Conservation (phyloP, 345 rosid species). For the Brassica napus region DNA sequence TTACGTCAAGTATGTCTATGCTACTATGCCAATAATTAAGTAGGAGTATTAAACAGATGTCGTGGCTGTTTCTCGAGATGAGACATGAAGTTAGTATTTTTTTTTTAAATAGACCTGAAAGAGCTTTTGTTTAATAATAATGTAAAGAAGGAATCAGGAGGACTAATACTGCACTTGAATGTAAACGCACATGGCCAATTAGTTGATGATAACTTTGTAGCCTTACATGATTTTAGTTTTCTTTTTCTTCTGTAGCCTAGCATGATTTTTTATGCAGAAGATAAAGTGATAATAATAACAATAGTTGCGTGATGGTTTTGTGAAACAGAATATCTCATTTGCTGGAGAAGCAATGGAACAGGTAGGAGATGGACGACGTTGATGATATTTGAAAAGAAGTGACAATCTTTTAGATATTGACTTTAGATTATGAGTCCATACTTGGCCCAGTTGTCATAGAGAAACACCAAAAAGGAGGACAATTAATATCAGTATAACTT, state of each 20-base stretch:
- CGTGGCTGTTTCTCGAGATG: constrained; percentile 43
- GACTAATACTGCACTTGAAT: constrained; percentile 34
- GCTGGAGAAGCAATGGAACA: constrained; percentile 43
- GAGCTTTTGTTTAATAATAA: constrained; percentile 17
- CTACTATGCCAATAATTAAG: neutral
- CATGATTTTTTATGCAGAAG: neutral
- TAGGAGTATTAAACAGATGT: constrained; percentile 11
- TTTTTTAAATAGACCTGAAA: neutral
- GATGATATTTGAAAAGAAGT: constrained; percentile 30
- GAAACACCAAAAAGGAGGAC: neutral
- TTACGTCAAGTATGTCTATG: constrained; percentile 2
- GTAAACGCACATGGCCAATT: constrained; percentile 35
- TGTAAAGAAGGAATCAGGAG: constrained; percentile 11
- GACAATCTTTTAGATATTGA: constrained; percentile 22
- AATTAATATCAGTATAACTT: constrained; percentile 1
- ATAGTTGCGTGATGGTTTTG: constrained; percentile 23
- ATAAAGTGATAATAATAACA: neutral
- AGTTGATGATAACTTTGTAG: constrained; percentile 11
- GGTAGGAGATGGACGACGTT: constrained; percentile 40
- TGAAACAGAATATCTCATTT: constrained; percentile 39
- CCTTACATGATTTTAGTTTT: neutral
- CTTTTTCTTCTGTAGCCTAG: neutral
- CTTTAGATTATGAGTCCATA: constrained; percentile 36
- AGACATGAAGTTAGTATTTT: constrained; percentile 29
- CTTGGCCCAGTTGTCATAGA: constrained; percentile 36